Evolutionary conservation across 2,329 filamentous ascomycete species (phyloP), one percentile per base, ranked within the genome.

Genomic region (Fragosphaeria purpurea): DNA sequence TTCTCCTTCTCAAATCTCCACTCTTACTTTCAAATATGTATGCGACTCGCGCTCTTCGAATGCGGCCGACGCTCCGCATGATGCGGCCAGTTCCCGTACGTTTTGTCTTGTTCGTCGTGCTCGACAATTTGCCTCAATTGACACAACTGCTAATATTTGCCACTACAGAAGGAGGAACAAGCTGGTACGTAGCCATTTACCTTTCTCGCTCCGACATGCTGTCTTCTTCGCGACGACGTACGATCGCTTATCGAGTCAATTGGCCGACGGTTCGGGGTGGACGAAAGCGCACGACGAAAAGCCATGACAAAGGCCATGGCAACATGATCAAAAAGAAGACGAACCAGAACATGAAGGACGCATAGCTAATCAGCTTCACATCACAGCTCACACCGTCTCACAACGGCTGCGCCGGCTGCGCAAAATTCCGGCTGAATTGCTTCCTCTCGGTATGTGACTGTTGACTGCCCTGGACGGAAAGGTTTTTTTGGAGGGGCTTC

Each of bases 351-450:
- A 43, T 41, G 31, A 31, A 32, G 40, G 46, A 13, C 30, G 43
- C 43, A 41, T 39, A 12, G 43, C 50, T 37, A 51, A 48, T 51
- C 56, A 5, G 31, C 37, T 44, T 40, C 22, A 22, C 4, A 43
- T 22, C 57, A 59, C 61, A 98, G 93, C 88, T 67, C 93, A 97
- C 76, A 96, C 91, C 63, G 82, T 97, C 71, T 95, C 91, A 59
- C 93, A 97, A 77, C 88, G 91, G 68, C 77, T 98, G 63, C 86
- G 90, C 68, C 85, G 82, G 67, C 77, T 96, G 65, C 90, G 86
- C 79, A 83, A 83, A 73, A 85, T 97, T 65, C 93, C 93, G 60
- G 82, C 88, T 61, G 93, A 98, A 79, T 79, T 98, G 79, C 82
- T 90, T 61, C 93, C 93, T 65, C 85, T 98, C 62, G 90, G 90